Percentiles rank a stretch among this genome's conserved stretches.
Conservation (phyloP, 441 rosid species). For the Theobroma grandiflorum region DNA sequence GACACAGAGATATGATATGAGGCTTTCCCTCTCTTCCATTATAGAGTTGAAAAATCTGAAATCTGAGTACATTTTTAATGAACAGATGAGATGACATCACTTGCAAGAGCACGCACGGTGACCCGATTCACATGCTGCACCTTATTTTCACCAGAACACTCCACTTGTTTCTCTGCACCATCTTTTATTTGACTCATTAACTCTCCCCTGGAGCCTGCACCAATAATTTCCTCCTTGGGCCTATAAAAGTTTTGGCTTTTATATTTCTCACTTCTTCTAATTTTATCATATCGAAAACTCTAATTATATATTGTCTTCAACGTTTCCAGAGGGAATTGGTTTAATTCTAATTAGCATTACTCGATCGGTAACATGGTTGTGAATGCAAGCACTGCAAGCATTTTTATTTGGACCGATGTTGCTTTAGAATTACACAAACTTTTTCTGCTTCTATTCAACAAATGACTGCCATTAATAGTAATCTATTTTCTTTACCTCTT, state of each 20-base stretch:
- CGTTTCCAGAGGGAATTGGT: too few species aligned
- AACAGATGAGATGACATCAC: conserved; percentile 16
- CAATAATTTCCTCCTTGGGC: conserved; percentile 15
- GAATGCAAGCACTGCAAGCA: too few species aligned
- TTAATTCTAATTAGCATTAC: too few species aligned
- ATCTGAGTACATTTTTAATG: conserved; percentile 9
- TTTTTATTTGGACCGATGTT: too few species aligned
- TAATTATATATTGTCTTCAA: too few species aligned
- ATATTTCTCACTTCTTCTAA: neutral
- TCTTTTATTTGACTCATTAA: neutral
- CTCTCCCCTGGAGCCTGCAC: neutral
- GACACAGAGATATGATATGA: neutral
- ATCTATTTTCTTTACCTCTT: too few species aligned
- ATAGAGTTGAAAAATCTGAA: neutral
- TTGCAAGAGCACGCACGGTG: neutral
- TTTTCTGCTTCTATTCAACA: too few species aligned
- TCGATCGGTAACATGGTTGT: too few species aligned
- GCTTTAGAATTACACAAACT: too few species aligned
- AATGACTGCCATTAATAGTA: too few species aligned
- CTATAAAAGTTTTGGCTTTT: neutral
- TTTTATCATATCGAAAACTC: too few species aligned
- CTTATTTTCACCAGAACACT: conserved; percentile 21
- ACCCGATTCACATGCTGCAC: conserved; percentile 20
- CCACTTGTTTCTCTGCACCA: neutral
- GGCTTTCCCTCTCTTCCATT: neutral